Evolutionary conservation across 768 basidiomycete genomes (phyloP), one percentile per base, ranked within the genome.

Genomic region (Suillus weaverae): DNA sequence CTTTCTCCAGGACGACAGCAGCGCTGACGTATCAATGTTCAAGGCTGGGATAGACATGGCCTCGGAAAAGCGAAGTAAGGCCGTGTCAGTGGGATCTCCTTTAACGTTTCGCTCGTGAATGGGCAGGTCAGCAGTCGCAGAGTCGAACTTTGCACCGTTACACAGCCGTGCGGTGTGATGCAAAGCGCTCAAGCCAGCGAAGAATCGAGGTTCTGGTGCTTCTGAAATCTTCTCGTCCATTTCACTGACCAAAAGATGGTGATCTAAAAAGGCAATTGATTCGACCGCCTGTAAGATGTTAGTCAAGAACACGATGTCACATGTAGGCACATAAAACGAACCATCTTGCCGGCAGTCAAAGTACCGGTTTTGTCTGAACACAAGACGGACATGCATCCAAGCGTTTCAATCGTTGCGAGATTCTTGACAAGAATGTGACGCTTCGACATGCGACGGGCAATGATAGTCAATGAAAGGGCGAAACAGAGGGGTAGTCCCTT

Each of bases 291-390:
- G 26, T 1, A 14, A 53, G n/a, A 18, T 20, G 50, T 30, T 35
- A 3, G 5, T 10, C 33, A 9, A 13, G 4, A 22, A 44, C n/a
- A 13, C 9, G 5, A 16, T 22, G 6, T 13, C 5, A 20, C 20
- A 53, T 16, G 38, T 30, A 33, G 20, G 5, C 10, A 18, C 16
- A 16, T 53, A 62, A 3, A 20, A 46, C 72, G 67, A 60, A 75
- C 79, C 85, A 86, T 86, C 66, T 77, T 77, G 32, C 81, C 82
- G 53, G 81, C 72, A 1, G 83, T 85, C 39, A 86, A 71, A 13
- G 82, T 85, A n/a, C 84, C 83, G 1, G 81, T 82, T 64, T 86
- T 87, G 73, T 87, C 86, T 6, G 83, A 82, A 69, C 84, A 84
- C 26, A 87, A 63, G 41, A 85, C 80, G 20, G 81, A 80, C 66